Base-by-base conservation (phyloP, 345 rosid species). In the Gossypium longicalyx region DNA sequence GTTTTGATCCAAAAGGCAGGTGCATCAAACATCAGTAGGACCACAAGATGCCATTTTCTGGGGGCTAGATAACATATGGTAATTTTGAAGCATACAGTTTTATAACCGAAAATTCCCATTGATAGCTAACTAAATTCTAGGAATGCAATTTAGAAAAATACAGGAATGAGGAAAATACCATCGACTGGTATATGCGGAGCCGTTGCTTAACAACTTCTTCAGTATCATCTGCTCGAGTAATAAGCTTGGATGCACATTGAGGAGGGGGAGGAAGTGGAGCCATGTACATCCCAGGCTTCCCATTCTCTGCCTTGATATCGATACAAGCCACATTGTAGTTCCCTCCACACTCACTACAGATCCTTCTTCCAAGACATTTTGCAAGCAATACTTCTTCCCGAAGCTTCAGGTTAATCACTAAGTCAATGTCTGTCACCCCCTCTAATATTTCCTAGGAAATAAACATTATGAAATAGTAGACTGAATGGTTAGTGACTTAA, bases 181-280 rank as follows among this genome's bases (percentile, higher is more conserved):
- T 81, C 80, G 88, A 85, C 66, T 86, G 69, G 81, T 95, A 95
- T 76, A 95, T 83, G 9, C 92, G 84, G 44, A 95, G 90, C 43
- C 99, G 88, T 80, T 87, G 94, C 85, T 80, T 95, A 45, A 95
- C 97, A 76, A 95, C 90, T 82, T 91, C 97, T 87, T 90, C 93
- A 0, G 91, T 95, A 80, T 95, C 98, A 80, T 95, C 99, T 74
- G 94, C 77, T 53, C 99, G 94, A 68, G 78, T 88, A 72, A 95
- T 85, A 71, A 95, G 98, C 87, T 95, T 95, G 9, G 89, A 72
- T 34, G 82, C 91, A 78, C 99, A 95, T 17, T 87, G 82, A 17
- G 91, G 84, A n/a, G 99, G 99, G 62, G 98, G 94, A 83, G 86
- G 99, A 67, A 95, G 97, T 1, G 99, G 94, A 82, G 93, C 89